Evolutionary conservation across 1,284 basidiomycete genomes (phyloP).

Genomic region (Rhodotorula sp.): DNA sequence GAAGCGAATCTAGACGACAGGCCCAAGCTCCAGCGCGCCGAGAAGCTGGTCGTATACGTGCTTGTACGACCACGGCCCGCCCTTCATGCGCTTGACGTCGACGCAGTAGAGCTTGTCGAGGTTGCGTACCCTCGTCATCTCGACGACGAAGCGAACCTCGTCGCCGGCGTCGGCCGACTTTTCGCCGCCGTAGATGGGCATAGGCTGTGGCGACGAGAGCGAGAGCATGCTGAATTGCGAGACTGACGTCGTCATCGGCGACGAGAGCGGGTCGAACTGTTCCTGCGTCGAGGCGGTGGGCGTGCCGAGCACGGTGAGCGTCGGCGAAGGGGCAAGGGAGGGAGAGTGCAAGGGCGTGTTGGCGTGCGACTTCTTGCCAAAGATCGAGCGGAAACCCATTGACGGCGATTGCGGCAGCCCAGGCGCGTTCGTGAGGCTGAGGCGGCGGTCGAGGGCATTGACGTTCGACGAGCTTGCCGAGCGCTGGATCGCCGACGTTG

Average conservation of each 20-base stretch:
- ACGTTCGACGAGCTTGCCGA: background rate
- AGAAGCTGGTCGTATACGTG: slow-evolving; percentile 70
- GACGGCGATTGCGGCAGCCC: slow-evolving; percentile 30
- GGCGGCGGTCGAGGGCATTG: slow-evolving; percentile 14
- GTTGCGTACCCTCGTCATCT: slow-evolving; percentile 81
- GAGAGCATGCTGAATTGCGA: slow-evolving; percentile 32
- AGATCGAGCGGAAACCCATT: slow-evolving; percentile 37
- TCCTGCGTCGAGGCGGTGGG: slow-evolving; percentile 20
- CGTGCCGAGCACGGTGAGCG: slow-evolving; percentile 30
- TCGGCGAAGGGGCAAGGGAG: slow-evolving; percentile 20
- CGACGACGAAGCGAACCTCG: slow-evolving; percentile 89
- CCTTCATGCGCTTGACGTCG: slow-evolving; percentile 85
- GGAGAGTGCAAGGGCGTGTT: slow-evolving; percentile 9
- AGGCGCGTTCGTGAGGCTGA: slow-evolving; percentile 1
- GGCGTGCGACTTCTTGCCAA: slow-evolving; percentile 15
- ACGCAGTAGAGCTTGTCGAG: slow-evolving; percentile 82
- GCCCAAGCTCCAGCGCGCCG: slow-evolving; percentile 25
- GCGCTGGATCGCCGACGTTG: slow-evolving; percentile 42
- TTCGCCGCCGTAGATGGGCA: slow-evolving; percentile 70
- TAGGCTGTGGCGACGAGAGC: slow-evolving; percentile 37
- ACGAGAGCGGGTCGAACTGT: slow-evolving; percentile 36
- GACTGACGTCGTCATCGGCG: slow-evolving; percentile 36
- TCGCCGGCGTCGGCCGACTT: slow-evolving; percentile 74
- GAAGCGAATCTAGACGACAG: background rate
- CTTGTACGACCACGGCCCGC: slow-evolving; percentile 76